phyloP scores from a whole-genome alignment of 768 basidiomycete species.

The Trametes sanguinea region DNA sequence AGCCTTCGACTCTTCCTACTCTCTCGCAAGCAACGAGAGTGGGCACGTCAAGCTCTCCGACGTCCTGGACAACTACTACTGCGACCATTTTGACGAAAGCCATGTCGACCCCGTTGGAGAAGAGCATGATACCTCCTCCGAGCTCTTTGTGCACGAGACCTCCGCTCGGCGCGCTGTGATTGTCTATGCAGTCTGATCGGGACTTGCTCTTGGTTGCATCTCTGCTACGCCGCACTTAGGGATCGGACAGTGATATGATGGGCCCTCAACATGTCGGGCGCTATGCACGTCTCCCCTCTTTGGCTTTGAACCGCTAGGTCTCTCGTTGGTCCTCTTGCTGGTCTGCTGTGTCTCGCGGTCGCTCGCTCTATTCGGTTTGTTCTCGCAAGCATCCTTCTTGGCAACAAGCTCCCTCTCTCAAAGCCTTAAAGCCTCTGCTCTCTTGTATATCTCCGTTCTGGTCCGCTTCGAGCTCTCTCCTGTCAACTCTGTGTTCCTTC shows the following conservation, averaged over 20 bases:
- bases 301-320: not conserved
- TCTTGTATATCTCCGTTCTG: not conserved
- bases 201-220: not conserved
- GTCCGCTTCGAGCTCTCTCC: not conserved
- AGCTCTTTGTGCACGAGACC: not conserved
- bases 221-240: not conserved
- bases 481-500: not conserved
- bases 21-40: slow-evolving; percentile 5
- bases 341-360: not conserved
- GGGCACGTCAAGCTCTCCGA: slow-evolving; percentile 5
- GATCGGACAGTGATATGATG: no score
- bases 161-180: not conserved
- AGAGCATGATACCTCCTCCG: not conserved
- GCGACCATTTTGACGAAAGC: not conserved
- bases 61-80: slow-evolving; percentile 10
- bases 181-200: not conserved
- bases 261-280: no score
- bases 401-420: not conserved
- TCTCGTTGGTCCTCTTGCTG: not conserved
- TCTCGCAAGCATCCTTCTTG: not conserved
- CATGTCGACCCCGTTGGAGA: not conserved
- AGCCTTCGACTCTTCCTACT: slow-evolving; percentile 6
- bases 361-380: not conserved
- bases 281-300: no score
- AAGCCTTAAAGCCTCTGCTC: not conserved